These are phyloP conservation scores for Cornus florida DNA, from an alignment of 148 eudicot species.

Conservation along the genomic window DNA sequence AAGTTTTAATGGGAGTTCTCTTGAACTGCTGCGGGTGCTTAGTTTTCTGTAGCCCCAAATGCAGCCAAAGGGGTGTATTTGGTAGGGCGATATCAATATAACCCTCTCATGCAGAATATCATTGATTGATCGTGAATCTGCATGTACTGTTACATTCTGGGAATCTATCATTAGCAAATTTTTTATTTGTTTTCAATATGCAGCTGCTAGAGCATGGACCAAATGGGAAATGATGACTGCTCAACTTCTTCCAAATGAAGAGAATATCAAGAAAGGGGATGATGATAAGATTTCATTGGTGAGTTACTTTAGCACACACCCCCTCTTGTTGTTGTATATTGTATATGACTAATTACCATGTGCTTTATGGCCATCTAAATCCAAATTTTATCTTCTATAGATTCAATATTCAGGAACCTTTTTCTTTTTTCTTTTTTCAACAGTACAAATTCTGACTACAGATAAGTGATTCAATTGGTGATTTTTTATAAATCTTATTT, in stretches of 20 bases:
- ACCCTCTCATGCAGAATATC: neutral
- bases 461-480: too few species aligned
- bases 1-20: too few species aligned
- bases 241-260: constrained; percentile 81
- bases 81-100: neutral
- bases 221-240: constrained; percentile 99
- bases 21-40: neutral
- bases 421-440: neutral
- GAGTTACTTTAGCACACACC: constrained; percentile 20
- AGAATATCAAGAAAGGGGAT: constrained; percentile 71
- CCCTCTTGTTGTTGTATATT: neutral
- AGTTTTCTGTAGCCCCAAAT: neutral
- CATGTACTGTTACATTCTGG: neutral
- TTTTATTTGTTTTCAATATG: constrained; percentile 42
- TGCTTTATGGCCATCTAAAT: neutral
- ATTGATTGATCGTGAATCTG: neutral
- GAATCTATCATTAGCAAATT: neutral
- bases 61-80: neutral
- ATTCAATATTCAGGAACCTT: neutral
- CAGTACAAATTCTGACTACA: too few species aligned
- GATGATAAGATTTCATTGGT: constrained; percentile 89
- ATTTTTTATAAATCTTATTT: too few species aligned
- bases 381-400: neutral
- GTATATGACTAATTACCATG: neutral
- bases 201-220: constrained; percentile 96